Base-by-base conservation (phyloP, 139 green algal genomes). In the Mesotaenium endlicherianum region DNA sequence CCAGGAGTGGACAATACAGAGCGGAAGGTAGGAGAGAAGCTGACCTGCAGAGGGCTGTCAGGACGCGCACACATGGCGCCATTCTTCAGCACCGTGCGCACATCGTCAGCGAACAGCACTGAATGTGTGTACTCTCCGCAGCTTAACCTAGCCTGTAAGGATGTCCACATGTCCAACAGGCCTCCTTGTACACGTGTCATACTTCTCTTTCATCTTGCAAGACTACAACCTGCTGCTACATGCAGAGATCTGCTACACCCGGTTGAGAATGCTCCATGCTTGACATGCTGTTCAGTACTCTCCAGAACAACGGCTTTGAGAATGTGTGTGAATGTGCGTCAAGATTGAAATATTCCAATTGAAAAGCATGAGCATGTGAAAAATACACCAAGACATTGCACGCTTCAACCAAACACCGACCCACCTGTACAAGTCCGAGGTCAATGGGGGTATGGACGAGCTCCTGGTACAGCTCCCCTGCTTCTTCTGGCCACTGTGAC, bases 71-170 rank as follows among this genome's bases (percentile, higher is more conserved):
- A 82, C 80, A 85, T n/a, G 2, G 68, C 72, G 38, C 38, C 79
- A 87, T 85, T 85, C 36, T 58, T 16, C 30, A 85, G 41, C 38
- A 84, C 67, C 43, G 36, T 36, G 8, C 68, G 67, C 68, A 85
- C 68, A 85, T 85, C 77, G 36, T 85, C 77, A 5, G 68, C 68
- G 34, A 85, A 85, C 6, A 85, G 67, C 16, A 85, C 68, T 70
- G 77, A 39, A 84, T 84, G 77, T 11, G 64, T 84, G 42, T 85
- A 85, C 41, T 85, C 68, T 30, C 67, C 68, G 6, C 67, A 85
- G 77, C 68, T 85, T 6, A 84, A 8, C 4, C 68, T n/a, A 59
- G 68, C 77, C 68, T 84, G 68, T 6, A 58, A 38, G 77, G 70
- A 84, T 39, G 57, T 74, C 3, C 42, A 55, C 6, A 17, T 76